Evolutionary conservation across 257 asterid species (phyloP).

Genomic region (Fraxinus quadrangulata): DNA sequence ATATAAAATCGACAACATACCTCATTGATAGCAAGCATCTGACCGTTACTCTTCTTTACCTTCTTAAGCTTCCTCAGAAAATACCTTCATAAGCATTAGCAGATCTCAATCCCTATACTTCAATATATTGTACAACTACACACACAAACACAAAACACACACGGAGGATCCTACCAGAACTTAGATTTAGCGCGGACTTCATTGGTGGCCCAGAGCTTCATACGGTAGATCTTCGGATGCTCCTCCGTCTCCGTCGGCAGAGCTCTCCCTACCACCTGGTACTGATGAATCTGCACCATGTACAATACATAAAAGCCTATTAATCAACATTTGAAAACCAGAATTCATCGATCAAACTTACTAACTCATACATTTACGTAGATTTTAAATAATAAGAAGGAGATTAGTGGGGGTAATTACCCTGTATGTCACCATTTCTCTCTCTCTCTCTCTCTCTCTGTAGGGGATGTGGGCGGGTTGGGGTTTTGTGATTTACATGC

Average conservation of each 20-base stretch:
- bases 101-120: not conserved
- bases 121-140: not conserved
- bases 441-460: not conserved
- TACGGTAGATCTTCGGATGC: slow-evolving; percentile 78
- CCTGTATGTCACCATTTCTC: not conserved
- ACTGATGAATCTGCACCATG: slow-evolving; percentile 66
- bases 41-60: slow-evolving; percentile 58
- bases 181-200: slow-evolving; percentile 89
- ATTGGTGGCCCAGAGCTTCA: slow-evolving; percentile 86
- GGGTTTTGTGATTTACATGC: not conserved
- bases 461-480: not conserved
- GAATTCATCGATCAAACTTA: not conserved
- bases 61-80: slow-evolving; percentile 57
- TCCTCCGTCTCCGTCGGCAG: slow-evolving; percentile 75
- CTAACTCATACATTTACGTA: not conserved
- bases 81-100: slow-evolving; percentile 34
- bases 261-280: slow-evolving; percentile 88
- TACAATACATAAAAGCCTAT: slow-evolving; percentile 19
- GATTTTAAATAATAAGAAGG: not conserved
- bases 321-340: not conserved
- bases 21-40: slow-evolving; percentile 63
- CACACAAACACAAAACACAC: not conserved
- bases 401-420: not conserved
- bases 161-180: slow-evolving; percentile 47
- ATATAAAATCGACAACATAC: slow-evolving; percentile 16